Conservation (phyloP, 495 filamentous ascomycete genomes). For the Echria macrotheca region DNA sequence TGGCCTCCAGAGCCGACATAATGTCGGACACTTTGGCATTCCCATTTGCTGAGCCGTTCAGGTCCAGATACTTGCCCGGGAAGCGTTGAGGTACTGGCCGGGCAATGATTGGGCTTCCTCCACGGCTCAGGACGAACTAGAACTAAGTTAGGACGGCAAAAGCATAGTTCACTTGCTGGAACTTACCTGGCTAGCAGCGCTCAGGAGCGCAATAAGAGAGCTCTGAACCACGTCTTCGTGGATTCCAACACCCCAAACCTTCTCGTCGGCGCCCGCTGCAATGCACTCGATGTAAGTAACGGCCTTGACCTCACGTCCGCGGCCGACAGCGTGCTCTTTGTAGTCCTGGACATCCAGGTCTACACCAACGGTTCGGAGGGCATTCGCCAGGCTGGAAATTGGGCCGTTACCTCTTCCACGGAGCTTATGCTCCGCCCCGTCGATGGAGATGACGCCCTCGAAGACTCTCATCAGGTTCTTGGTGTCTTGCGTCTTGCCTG, state of each 20-base stretch:
- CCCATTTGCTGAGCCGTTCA: constrained; percentile 21
- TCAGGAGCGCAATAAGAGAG: constrained; percentile 81
- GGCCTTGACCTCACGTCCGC: constrained; percentile 75
- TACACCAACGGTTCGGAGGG: constrained; percentile 73
- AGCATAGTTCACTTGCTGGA: too few relatives aligned
- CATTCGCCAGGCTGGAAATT: constrained; percentile 81
- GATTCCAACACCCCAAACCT: constrained; percentile 94
- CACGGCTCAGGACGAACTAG: constrained; percentile 54
- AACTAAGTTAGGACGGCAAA: too few relatives aligned
- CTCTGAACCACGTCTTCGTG: constrained; percentile 93
- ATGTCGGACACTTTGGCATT: constrained; percentile 32
- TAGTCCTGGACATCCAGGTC: constrained; percentile 91
- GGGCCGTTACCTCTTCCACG: constrained; percentile 82
- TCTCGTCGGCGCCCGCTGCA: constrained; percentile 58
- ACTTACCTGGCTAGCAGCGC: constrained; percentile 84
- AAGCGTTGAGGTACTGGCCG: constrained; percentile 32
- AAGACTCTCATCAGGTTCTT: constrained; percentile 78
- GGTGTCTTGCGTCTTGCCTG: constrained; percentile 65
- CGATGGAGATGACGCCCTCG: constrained; percentile 79
- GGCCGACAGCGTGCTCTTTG: constrained; percentile 90
- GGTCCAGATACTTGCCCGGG: constrained; percentile 33
- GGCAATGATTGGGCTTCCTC: constrained; percentile 49
- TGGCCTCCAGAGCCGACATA: constrained; percentile 39
- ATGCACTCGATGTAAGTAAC: constrained; percentile 92
- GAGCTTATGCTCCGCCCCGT: constrained; percentile 72